A percentile compares a stretch with the other conserved stretches of the same genome.
Conservation (phyloP, 2,329 filamentous ascomycete genomes). For the Lojkania enalia region DNA sequence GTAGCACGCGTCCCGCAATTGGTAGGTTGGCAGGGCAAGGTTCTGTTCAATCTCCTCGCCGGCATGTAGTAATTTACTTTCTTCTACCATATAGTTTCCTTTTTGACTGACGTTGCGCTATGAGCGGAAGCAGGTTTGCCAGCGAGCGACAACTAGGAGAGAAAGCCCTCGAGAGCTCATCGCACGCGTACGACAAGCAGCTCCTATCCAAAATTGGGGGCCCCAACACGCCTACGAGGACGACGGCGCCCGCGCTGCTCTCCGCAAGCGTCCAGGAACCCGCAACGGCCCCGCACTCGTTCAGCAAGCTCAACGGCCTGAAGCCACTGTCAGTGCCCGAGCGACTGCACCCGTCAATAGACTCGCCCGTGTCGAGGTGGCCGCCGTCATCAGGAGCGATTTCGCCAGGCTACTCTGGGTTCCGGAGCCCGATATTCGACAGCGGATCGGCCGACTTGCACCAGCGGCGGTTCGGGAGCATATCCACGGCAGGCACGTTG, state of each 20-base stretch:
- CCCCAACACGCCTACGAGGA: conserved; percentile 58
- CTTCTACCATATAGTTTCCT: background rate
- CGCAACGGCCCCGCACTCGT: conserved; percentile 41
- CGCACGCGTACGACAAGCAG: conserved; percentile 65
- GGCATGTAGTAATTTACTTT: background rate
- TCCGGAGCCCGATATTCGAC: conserved; percentile 49
- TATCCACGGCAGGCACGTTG: conserved; percentile 49
- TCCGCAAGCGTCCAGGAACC: conserved; percentile 40
- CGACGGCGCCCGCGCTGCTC: conserved; percentile 32
- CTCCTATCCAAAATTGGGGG: conserved; percentile 65
- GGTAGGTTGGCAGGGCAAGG: too few relatives aligned
- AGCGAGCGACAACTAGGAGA: conserved; percentile 63
- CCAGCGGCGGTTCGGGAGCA: conserved; percentile 52
- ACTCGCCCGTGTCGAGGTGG: conserved; percentile 47
- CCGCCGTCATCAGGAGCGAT: conserved; percentile 47
- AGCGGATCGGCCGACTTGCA: conserved; percentile 32
- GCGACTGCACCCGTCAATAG: conserved; percentile 43
- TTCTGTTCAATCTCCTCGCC: too few relatives aligned
- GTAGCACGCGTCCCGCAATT: too few relatives aligned
- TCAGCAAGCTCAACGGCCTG: conserved; percentile 48
- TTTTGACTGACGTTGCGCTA: conserved; percentile 6
- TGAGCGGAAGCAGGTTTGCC: conserved; percentile 52
- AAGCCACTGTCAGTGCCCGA: conserved; percentile 53
- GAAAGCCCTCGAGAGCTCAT: conserved; percentile 60
- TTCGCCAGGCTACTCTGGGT: conserved; percentile 48